Percentiles rank a stretch among this genome's conserved stretches.
Conservation (phyloP, 495 filamentous ascomycete species). For the Apodospora peruviana region DNA sequence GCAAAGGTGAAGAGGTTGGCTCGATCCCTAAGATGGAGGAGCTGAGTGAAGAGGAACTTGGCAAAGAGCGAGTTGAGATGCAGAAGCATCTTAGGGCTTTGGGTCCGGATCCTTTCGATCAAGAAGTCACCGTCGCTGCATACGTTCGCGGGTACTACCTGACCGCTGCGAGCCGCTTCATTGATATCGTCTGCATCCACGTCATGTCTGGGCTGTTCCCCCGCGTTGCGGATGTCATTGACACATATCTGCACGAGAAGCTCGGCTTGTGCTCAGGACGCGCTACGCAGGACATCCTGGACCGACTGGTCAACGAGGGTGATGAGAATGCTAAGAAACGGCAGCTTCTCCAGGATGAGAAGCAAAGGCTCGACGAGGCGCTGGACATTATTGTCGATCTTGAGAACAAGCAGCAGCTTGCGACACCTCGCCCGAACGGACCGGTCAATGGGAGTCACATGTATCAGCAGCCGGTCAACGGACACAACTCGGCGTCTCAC, state of each 20-base stretch:
- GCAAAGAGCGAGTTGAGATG: conserved; percentile 15
- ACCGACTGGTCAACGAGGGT: conserved; percentile 42
- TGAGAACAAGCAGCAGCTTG: too few species aligned
- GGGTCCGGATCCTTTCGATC: conserved; percentile 38
- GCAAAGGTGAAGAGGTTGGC: conserved; percentile 19
- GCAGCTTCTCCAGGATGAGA: conserved; percentile 29
- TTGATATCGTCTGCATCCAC: conserved; percentile 41
- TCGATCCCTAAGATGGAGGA: conserved; percentile 30
- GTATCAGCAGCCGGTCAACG: too few species aligned
- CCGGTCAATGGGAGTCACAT: too few species aligned
- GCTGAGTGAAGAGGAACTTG: conserved; percentile 36
- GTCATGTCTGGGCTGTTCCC: conserved; percentile 43
- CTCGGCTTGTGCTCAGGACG: conserved; percentile 29
- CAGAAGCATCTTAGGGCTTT: conserved; percentile 28
- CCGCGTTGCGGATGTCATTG: conserved; percentile 22
- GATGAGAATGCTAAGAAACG: conserved; percentile 28
- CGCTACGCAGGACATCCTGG: conserved; percentile 23
- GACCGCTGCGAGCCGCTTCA: conserved; percentile 43
- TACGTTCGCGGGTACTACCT: conserved; percentile 50
- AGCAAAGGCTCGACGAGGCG: conserved; percentile 32
- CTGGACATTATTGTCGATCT: conserved; percentile 36
- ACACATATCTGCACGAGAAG: conserved; percentile 31
- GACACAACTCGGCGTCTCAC: too few species aligned
- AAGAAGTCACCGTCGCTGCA: conserved; percentile 41
- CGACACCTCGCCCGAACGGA: too few species aligned